Conservation (phyloP, 2,329 filamentous ascomycete genomes). For the Bipolaris sorokiniana region DNA sequence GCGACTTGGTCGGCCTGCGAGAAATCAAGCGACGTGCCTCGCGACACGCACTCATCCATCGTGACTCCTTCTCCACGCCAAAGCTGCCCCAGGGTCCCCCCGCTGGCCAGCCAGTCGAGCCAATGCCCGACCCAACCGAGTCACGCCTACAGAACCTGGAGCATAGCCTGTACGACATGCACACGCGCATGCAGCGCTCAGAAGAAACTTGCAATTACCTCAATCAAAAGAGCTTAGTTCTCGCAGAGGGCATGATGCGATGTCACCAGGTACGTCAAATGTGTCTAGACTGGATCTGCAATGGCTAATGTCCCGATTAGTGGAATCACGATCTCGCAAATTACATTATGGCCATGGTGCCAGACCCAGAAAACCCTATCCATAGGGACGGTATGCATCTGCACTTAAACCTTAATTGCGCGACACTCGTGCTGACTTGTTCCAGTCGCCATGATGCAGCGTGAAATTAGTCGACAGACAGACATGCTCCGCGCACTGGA, state of each 20-base stretch:
- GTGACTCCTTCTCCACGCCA: slow-evolving; percentile 79
- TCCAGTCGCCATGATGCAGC: slow-evolving; percentile 60
- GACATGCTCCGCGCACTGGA: slow-evolving; percentile 64
- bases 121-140: slow-evolving; percentile 80
- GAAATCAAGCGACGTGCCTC: slow-evolving; percentile 97
- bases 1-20: slow-evolving; percentile 85
- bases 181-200: slow-evolving; percentile 74
- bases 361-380: slow-evolving; percentile 75
- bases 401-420: slow-evolving; percentile 30
- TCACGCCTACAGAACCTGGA: slow-evolving; percentile 77
- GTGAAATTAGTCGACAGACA: slow-evolving; percentile 67
- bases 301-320: slow-evolving; percentile 51
- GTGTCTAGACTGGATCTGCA: slow-evolving; percentile 24
- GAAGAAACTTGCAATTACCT: slow-evolving; percentile 84
- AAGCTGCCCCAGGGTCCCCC: slow-evolving; percentile 75
- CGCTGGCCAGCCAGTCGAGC: slow-evolving; percentile 82
- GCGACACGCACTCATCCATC: slow-evolving; percentile 88
- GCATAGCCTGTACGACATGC: slow-evolving; percentile 81
- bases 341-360: slow-evolving; percentile 74
- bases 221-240: slow-evolving; percentile 78
- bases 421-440: slow-evolving; percentile 28
- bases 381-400: slow-evolving; percentile 77
- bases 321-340: slow-evolving; percentile 86
- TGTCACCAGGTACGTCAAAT: slow-evolving; percentile 65
- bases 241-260: slow-evolving; percentile 80